Conservation (phyloP, 1,284 basidiomycete genomes). For the Heliocybe sulcata region DNA sequence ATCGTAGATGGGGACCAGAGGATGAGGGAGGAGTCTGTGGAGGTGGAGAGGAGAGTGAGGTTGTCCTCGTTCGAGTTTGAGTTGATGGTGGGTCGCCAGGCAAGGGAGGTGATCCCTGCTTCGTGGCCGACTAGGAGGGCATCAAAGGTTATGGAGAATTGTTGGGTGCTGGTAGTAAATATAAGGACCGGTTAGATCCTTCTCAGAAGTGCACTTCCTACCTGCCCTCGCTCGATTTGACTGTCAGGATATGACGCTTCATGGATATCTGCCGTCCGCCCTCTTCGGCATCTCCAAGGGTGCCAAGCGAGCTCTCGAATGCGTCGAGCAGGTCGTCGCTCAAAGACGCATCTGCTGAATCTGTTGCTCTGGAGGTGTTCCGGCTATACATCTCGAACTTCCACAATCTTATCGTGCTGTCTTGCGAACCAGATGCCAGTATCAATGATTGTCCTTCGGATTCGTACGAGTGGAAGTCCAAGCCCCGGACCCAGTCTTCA, state of each 20-base stretch:
- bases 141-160: conserved; percentile 81
- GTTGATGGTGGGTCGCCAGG: conserved; percentile 55
- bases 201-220: conserved; percentile 15
- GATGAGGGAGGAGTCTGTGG: conserved; percentile 89
- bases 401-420: conserved; percentile 89
- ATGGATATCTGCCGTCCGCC: conserved; percentile 80
- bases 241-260: conserved; percentile 70
- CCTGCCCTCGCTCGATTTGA: conserved; percentile 47
- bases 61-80: conserved; percentile 16
- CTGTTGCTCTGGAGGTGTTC: conserved; percentile 13
- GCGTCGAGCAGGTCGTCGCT: conserved; percentile 74
- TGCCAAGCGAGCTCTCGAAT: conserved; percentile 79
- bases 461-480: conserved; percentile 52
- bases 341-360: conserved; percentile 18
- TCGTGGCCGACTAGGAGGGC: conserved; percentile 91
- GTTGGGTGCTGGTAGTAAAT: conserved; percentile 34
- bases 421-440: conserved; percentile 89
- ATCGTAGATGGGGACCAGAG: conserved; percentile 78
- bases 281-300: conserved; percentile 52
- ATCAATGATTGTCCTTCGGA: conserved; percentile 32
- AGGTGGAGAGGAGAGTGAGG: conserved; percentile 75
- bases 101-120: conserved; percentile 80
- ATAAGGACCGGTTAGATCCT: neutral
- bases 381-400: conserved; percentile 47
- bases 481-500: conserved; percentile 87